These are phyloP conservation scores for Apiospora rasikravindrae DNA, from an alignment of 2,329 filamentous ascomycete species.

Conservation along the genomic window DNA sequence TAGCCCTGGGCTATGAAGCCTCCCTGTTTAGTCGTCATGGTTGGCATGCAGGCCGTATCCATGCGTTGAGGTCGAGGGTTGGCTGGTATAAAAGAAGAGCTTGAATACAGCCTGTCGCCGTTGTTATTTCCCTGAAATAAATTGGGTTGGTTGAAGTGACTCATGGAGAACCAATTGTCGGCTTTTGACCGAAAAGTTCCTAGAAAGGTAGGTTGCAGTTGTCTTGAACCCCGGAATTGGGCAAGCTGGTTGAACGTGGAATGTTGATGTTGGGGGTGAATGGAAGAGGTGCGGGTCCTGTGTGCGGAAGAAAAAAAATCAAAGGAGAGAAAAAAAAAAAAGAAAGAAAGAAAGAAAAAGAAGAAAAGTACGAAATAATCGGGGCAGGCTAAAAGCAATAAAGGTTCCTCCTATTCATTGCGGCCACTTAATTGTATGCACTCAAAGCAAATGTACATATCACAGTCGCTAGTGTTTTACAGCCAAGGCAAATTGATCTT, in stretches of 20 bases:
- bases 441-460: neutral
- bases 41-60: neutral
- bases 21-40: conserved; percentile 4
- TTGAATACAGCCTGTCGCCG: neutral
- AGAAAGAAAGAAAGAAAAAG: conserved; percentile 22
- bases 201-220: neutral
- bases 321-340: conserved; percentile 20
- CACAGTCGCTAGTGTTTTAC: neutral
- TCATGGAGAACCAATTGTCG: neutral
- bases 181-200: neutral
- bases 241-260: neutral
- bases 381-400: conserved; percentile 17
- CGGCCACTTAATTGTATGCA: neutral
- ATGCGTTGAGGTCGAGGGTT: conserved; percentile 9
- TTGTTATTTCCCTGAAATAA: conserved; percentile 1
- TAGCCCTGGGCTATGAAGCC: conserved; percentile 4
- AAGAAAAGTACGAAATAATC: conserved; percentile 3
- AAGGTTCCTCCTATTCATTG: neutral
- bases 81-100: neutral
- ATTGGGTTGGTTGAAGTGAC: conserved; percentile 6
- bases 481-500: neutral
- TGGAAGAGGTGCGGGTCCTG: neutral
- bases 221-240: conserved; percentile 13
- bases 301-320: conserved; percentile 13
- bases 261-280: neutral